A percentile compares a stretch with the other conserved stretches of the same genome.
Conservation (phyloP, 179 eudicot genomes). For the Camellia oleifera region DNA sequence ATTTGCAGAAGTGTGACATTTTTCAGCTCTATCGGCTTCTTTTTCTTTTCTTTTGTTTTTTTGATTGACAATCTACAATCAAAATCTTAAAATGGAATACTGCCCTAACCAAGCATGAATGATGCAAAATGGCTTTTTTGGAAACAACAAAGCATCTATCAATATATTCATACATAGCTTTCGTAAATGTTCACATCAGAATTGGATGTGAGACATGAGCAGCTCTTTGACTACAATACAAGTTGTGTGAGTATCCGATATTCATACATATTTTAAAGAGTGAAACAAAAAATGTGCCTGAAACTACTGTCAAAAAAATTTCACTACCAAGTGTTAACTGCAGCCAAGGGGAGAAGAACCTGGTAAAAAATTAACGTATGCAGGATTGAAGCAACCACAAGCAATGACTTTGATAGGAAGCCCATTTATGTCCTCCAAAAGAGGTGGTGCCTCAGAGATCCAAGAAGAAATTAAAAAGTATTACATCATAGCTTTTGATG, state of each 20-base stretch:
- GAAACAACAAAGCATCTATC: not conserved
- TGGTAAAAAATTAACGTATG: not conserved
- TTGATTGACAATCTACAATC: not conserved
- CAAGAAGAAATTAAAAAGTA: not conserved
- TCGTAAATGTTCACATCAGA: conserved; percentile 25
- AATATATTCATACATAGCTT: conserved; percentile 23
- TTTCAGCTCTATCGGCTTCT: too few relatives aligned
- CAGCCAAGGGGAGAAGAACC: conserved; percentile 11
- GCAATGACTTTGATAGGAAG: not conserved
- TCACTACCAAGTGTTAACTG: conserved; percentile 10
- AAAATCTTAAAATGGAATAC: not conserved
- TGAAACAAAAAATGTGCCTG: not conserved
- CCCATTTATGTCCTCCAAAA: not conserved
- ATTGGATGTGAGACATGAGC: conserved; percentile 19
- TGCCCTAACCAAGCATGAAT: not conserved
- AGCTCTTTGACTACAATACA: conserved; percentile 20
- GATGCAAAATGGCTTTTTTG: not conserved
- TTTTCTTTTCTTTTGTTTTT: too few relatives aligned
- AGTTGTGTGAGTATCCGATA: conserved; percentile 18
- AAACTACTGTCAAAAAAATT: conserved; percentile 9
- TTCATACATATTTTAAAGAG: not conserved
- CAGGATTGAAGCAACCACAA: not conserved
- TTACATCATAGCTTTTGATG: conserved; percentile 59
- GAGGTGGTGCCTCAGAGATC: conserved; percentile 8
- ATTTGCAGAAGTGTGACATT: too few relatives aligned